These are phyloP conservation scores for Penicillium sp. DNA, from an alignment of 2,329 filamentous ascomycete species.

Conservation along the genomic window DNA sequence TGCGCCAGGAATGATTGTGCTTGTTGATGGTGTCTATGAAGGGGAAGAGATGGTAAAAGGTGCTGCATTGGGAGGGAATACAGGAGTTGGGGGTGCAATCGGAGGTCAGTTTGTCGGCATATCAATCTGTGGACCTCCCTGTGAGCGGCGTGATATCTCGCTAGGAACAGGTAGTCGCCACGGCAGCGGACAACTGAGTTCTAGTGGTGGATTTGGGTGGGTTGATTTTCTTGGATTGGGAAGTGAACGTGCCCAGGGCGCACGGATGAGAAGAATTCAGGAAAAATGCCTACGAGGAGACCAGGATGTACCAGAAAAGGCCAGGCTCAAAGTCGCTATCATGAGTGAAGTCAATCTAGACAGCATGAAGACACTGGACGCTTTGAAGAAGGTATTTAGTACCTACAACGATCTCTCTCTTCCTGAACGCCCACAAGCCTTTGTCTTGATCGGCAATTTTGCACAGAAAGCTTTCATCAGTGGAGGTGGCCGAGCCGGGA, in stretches of 20 bases:
- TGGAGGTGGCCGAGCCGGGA: constrained; percentile 70
- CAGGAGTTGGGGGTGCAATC: constrained; percentile 83
- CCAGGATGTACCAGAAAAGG: constrained; percentile 29
- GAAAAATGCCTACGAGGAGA: constrained; percentile 57
- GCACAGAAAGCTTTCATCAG: constrained; percentile 57
- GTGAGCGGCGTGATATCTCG: constrained; percentile 76
- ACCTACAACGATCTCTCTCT: constrained; percentile 67
- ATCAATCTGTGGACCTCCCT: constrained; percentile 86
- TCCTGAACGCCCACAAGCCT: constrained; percentile 68
- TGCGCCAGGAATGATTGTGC: constrained; percentile 89
- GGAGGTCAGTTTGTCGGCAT: constrained; percentile 90
- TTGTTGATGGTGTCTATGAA: constrained; percentile 94
- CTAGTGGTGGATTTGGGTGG: constrained; percentile 88
- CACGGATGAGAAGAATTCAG: constrained; percentile 79
- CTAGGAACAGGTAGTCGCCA: constrained; percentile 64
- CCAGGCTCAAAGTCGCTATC: constrained; percentile 62
- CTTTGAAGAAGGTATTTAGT: constrained; percentile 73
- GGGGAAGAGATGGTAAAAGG: constrained; percentile 73
- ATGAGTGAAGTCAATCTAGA: constrained; percentile 86
- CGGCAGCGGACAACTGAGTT: constrained; percentile 36
- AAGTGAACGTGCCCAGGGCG: constrained; percentile 78
- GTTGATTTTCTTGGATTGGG: constrained; percentile 92
- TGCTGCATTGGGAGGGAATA: constrained; percentile 69
- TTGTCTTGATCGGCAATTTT: constrained; percentile 86
- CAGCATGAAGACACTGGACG: constrained; percentile 74